A percentile compares a stretch with the other conserved stretches of the same genome.
Conservation (phyloP, 2,329 filamentous ascomycete species). For the Penicillium sp. region DNA sequence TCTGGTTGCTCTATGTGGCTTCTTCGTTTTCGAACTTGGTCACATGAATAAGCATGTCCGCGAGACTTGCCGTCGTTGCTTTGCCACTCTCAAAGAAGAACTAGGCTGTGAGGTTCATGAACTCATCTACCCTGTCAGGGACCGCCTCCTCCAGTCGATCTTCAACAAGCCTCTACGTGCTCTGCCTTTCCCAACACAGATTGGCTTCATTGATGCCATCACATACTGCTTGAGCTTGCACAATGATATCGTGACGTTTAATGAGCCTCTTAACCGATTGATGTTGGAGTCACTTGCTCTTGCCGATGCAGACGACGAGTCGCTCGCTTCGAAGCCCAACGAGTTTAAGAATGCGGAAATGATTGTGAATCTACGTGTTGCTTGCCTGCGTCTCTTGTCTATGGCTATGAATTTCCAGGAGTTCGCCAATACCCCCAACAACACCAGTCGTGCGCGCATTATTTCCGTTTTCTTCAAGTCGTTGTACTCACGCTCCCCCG, state of each 20-base stretch:
- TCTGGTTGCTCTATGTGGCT: conserved; percentile 76
- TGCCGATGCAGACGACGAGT: conserved; percentile 93
- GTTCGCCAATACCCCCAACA: conserved; percentile 76
- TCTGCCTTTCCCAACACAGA: conserved; percentile 91
- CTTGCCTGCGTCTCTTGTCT: conserved; percentile 89
- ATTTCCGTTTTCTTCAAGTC: conserved; percentile 98
- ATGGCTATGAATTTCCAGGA: conserved; percentile 93
- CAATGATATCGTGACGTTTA: conserved; percentile 85
- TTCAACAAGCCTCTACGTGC: conserved; percentile 94
- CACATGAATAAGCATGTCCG: conserved; percentile 97
- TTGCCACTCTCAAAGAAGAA: conserved; percentile 79
- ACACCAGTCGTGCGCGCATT: conserved; percentile 67
- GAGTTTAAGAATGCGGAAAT: conserved; percentile 96
- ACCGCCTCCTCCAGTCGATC: conserved; percentile 85
- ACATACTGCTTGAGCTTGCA: conserved; percentile 92
- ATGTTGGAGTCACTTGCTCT: conserved; percentile 92
- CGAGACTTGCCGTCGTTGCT: conserved; percentile 78
- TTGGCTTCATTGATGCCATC: conserved; percentile 97
- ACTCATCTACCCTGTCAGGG: conserved; percentile 85
- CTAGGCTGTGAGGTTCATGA: conserved; percentile 82
- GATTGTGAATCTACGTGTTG: conserved; percentile 88
- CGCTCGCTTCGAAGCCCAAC: conserved; percentile 84
- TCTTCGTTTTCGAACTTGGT: conserved; percentile 84
- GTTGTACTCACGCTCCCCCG: conserved; percentile 87
- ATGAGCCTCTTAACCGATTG: conserved; percentile 86